Evolutionary conservation across 2,329 filamentous ascomycete species (phyloP), one percentile per base, ranked within the genome.

Genomic region (Fusarium domesticum): DNA sequence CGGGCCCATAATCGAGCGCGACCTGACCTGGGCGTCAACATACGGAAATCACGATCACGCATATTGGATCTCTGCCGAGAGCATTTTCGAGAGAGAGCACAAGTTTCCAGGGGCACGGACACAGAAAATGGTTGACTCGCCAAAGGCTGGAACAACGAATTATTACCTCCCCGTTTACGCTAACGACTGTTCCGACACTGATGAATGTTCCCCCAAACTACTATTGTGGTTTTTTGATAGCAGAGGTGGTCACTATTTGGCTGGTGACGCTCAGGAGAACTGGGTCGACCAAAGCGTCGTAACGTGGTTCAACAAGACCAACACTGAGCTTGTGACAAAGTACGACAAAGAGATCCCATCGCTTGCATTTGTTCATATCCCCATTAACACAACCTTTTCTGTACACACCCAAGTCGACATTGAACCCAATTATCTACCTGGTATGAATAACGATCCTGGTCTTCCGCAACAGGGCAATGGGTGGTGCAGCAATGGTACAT

Each of bases 171-270:
- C 71, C 1, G 70, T 77, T 1, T 73, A 71, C 28, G 56, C 65
- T 0, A 43, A 58, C 4, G 51, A 61, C 6, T 74, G 72, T 48
- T 50, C 44, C 6, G 44, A 54, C 4, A 36, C 41, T 1, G 44
- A 47, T 11, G 43, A 45, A 3, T 74, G 72, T 44, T 45, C 53
- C 1, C 71, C 72, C 0, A 66, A 67, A 36, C 51, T 75, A 23
- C 57, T 89, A 1, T 68, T 89, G 2, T 89, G 84, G 82, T 88
- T 88, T 66, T 87, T 89, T 55, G 85, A 89, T 57, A 78, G 73
- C 43, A 72, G 77, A 14, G 83, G 83, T 28, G 82, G 82, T 6
- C 69, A 70, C 39, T 67, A 70, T 37, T 80, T 74, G 56, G 49
- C 56, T 52, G 35, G 41, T n/a, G n/a, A n/a, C n/a, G 68, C 40